Percentiles rank a stretch among this genome's conserved stretches.
phyloP scores from a whole-genome alignment of 2,329 filamentous ascomycete species.

The Penicillium decumbens region DNA sequence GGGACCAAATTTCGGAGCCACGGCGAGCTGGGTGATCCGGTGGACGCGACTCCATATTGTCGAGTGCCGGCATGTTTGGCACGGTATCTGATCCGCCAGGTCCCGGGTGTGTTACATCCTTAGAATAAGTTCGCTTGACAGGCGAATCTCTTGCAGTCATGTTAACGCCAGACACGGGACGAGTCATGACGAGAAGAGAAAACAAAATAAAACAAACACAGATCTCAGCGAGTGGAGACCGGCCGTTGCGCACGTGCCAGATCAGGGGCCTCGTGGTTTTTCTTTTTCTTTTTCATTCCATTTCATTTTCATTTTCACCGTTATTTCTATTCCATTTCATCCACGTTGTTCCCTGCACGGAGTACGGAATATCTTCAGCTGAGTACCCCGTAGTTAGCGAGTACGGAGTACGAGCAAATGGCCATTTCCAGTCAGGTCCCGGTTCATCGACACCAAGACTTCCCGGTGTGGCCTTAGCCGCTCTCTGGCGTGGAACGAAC shows the following conservation, averaged over 20 bases:
- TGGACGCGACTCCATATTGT: neutral
- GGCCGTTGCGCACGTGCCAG: slow-evolving; percentile 15
- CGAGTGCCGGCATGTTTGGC: neutral
- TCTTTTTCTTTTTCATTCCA: neutral
- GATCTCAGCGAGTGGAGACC: slow-evolving; percentile 11
- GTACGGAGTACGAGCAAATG: neutral
- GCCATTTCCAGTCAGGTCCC: neutral
- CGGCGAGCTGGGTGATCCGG: neutral
- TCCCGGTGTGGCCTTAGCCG: slow-evolving; percentile 14
- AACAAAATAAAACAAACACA: neutral
- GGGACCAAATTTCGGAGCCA: neutral
- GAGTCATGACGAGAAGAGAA: neutral
- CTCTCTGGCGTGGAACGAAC: slow-evolving; percentile 15
- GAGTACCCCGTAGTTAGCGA: neutral
- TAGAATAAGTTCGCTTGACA: neutral
- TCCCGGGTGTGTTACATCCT: neutral
- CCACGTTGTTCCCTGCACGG: neutral
- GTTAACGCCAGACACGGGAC: neutral
- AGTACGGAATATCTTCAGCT: neutral
- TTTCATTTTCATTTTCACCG: no score
- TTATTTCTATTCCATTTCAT: neutral
- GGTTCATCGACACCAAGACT: slow-evolving; percentile 8
- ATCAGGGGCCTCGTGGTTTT: slow-evolving; percentile 4
- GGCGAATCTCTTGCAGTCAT: no score
- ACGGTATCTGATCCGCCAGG: neutral